Percentiles rank a stretch among this genome's conserved stretches.
phyloP scores from a whole-genome alignment of 331 rosid genomes.

The Pyrus hybrid region DNA sequence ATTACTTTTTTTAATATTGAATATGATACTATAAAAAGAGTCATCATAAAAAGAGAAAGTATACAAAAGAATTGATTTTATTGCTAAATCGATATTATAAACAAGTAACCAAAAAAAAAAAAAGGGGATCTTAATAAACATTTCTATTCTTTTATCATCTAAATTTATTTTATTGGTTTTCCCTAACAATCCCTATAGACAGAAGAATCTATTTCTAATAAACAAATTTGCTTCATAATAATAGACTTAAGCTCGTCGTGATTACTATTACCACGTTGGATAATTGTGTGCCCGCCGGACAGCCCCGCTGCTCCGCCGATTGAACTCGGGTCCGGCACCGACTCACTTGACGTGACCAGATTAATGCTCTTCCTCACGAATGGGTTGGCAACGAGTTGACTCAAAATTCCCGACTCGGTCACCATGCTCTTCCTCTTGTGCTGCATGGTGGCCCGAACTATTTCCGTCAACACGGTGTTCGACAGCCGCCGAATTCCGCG shows the following conservation, averaged over 20 bases:
- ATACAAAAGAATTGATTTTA: constrained; percentile 22
- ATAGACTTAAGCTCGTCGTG: constrained; percentile 33
- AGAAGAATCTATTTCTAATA: constrained; percentile 55
- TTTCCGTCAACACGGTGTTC: constrained; percentile 36
- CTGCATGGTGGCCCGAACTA: constrained; percentile 49
- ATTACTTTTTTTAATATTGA: background rate
- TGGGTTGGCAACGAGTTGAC: constrained; percentile 46
- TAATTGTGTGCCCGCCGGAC: constrained; percentile 24
- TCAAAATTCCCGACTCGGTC: constrained; percentile 50
- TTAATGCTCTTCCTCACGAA: constrained; percentile 30
- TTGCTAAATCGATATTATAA: constrained; percentile 28
- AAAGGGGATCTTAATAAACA: background rate
- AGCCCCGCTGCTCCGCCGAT: constrained; percentile 20
- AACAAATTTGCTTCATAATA: constrained; percentile 50
- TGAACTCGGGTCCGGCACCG: constrained; percentile 49
- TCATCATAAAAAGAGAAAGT: constrained; percentile 2
- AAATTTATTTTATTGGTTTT: background rate
- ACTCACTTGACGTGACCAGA: constrained; percentile 32
- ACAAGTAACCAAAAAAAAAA: constrained; percentile 27
- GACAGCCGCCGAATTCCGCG: constrained; percentile 72
- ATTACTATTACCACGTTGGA: constrained; percentile 43
- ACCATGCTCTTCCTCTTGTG: constrained; percentile 43
- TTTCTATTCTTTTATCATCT: background rate
- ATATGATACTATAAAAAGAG: background rate
- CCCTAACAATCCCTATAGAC: constrained; percentile 70